phyloP scores from a whole-genome alignment of 2,329 filamentous ascomycete genomes.

The Tolypocladium ovalisporum region DNA sequence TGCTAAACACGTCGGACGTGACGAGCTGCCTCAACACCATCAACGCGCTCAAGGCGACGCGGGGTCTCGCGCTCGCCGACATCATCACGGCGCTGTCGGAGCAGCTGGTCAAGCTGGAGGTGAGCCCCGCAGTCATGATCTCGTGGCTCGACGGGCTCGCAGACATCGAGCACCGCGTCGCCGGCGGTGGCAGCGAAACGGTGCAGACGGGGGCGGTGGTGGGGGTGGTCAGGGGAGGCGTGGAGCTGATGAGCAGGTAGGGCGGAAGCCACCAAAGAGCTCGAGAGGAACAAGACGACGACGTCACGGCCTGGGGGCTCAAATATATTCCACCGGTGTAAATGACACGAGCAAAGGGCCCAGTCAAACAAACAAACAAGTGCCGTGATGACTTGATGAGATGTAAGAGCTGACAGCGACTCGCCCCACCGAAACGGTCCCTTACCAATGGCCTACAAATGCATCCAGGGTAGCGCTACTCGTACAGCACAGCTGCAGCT shows the following conservation, averaged over 20 bases:
- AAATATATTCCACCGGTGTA: not conserved
- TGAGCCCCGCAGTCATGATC: constrained; percentile 77
- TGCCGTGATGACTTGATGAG: not conserved
- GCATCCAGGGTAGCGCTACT: not conserved
- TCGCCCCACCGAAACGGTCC: not conserved
- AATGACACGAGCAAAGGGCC: not conserved
- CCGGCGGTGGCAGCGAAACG: constrained; percentile 74
- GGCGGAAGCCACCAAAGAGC: not conserved
- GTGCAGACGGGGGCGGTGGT: constrained; percentile 91
- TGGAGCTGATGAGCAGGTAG: constrained; percentile 49
- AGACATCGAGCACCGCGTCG: constrained; percentile 84
- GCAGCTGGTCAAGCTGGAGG: constrained; percentile 71
- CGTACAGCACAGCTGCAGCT: not conserved
- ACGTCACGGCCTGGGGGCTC: not conserved
- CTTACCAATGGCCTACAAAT: not conserved
- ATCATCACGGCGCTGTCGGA: constrained; percentile 82
- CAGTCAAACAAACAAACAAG: not conserved
- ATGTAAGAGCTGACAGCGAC: not conserved
- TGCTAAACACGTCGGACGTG: constrained; percentile 77
- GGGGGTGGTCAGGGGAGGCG: constrained; percentile 76
- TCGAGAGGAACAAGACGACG: not conserved
- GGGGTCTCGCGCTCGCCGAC: constrained; percentile 84
- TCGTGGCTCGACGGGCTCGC: constrained; percentile 86
- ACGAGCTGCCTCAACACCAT: constrained; percentile 81
- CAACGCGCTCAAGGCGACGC: constrained; percentile 73